Conservation (phyloP, 164 flowering plant genomes). For the Malania oleifera region DNA sequence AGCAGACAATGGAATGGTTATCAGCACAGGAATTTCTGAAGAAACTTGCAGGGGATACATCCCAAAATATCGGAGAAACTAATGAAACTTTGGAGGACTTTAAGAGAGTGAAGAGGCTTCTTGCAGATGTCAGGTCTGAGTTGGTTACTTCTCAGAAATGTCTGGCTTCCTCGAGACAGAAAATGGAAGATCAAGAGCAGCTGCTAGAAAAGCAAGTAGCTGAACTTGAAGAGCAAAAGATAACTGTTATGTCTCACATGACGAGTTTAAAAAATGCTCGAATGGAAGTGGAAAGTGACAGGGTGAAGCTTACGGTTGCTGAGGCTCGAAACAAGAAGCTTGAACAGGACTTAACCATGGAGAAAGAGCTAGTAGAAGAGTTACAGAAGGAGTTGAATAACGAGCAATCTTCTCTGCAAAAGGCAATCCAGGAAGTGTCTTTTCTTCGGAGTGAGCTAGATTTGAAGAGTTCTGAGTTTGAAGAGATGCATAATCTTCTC, state of each 20-base stretch:
- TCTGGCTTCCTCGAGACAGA: conserved; percentile 48
- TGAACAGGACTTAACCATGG: conserved; percentile 45
- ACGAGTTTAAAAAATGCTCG: conserved; percentile 55
- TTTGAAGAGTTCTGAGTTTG: conserved; percentile 40
- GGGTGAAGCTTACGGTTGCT: conserved; percentile 56
- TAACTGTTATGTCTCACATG: conserved; percentile 39
- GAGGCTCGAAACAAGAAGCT: conserved; percentile 66
- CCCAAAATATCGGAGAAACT: conserved; percentile 33
- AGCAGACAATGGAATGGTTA: conserved; percentile 62
- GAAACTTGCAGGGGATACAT: conserved; percentile 40
- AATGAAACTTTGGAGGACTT: conserved; percentile 50
- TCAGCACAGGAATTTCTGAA: conserved; percentile 54
- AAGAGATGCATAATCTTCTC: conserved; percentile 38
- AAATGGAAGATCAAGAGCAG: conserved; percentile 62
- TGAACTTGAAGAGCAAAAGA: conserved; percentile 62
- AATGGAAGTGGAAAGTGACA: conserved; percentile 63
- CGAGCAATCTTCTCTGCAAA: conserved; percentile 49
- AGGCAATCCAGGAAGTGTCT: conserved; percentile 36
- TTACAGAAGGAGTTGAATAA: conserved; percentile 46
- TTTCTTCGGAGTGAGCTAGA: conserved; percentile 47
- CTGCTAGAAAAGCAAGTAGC: conserved; percentile 46
- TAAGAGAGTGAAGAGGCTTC: conserved; percentile 59
- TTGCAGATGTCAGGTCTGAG: conserved; percentile 68
- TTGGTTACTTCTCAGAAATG: conserved; percentile 66
- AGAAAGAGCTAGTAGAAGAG: conserved; percentile 43